Base-by-base conservation (phyloP, 2,329 filamentous ascomycete genomes). In the Alternaria incomplexa region DNA sequence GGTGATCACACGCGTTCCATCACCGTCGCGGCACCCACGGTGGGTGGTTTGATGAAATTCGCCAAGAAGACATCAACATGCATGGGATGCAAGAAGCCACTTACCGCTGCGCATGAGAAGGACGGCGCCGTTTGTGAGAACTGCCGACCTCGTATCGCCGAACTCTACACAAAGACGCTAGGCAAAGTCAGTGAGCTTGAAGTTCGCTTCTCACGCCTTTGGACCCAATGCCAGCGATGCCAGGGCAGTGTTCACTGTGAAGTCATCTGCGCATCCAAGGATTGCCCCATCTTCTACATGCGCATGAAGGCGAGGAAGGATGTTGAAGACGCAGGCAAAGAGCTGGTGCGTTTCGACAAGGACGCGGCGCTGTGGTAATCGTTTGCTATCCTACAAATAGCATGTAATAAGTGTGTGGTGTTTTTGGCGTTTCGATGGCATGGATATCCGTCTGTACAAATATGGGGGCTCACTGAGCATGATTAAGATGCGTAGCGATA, bases 261-360 rank as follows among this genome's bases (percentile, higher is more conserved):
- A 81, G 96, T 99, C 58, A 98, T 99, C 72, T 99, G 96, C 84
- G 94, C 91, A 66, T 95, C 91, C 79, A 92, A 93, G 79, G 96
- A 99, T 83, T 99, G 96, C 78, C 96, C 96, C 1, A 99, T 99
- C 75, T 99, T 99, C 81, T 99, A 99, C 81, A 99, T 99, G 96
- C 90, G 96, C 5, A 99, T 99, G 96, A 99, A 99, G 86, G 95
- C 95, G 30, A 97, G 97, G 87, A 99, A 99, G 85, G 96, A 99
- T 79, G 90, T 98, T 43, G 95, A 98, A 80, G 96, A 99, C 82
- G 91, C 90, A 2, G 93, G 94, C 61, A 96, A 93, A 83, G 96
- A 99, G 80, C 81, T 99, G 73, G 87, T 87, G 71, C 85, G 96
- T 72, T 99, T 99, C 81, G 96, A 99, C 82, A 87, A 89, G 67